Evolutionary conservation across 2,329 filamentous ascomycete genomes (phyloP).

Genomic region (Spiromastix sp.): DNA sequence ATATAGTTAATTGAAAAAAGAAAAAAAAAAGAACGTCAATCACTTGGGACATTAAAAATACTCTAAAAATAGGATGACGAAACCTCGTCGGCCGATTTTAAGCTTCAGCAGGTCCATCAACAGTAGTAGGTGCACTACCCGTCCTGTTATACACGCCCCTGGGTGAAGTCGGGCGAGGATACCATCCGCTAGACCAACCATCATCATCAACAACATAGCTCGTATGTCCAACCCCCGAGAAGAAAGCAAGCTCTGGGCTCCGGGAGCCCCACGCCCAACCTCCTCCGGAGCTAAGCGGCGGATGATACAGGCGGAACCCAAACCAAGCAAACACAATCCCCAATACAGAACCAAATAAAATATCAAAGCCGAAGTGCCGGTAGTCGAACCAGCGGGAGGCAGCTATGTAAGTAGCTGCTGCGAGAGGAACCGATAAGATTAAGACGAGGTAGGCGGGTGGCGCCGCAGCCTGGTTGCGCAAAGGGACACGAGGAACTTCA

Average conservation of each 20-base stretch:
- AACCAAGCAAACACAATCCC: constrained; percentile 62
- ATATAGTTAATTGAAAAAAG: no score
- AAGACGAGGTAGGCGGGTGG: constrained; percentile 71
- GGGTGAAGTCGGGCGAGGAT: background rate
- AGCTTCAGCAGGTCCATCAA: no score
- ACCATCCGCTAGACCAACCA: constrained; percentile 16
- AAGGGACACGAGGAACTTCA: constrained; percentile 32
- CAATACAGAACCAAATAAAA: constrained; percentile 73
- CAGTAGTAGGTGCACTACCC: no score
- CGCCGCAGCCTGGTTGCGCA: constrained; percentile 65
- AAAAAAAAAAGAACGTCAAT: no score
- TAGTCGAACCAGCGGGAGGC: constrained; percentile 80
- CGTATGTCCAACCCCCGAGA: constrained; percentile 23
- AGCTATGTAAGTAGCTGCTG: constrained; percentile 68
- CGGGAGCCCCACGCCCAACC: constrained; percentile 87
- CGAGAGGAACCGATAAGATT: constrained; percentile 60
- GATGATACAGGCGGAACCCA: constrained; percentile 75
- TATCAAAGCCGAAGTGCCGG: constrained; percentile 86
- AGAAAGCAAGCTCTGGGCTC: constrained; percentile 59
- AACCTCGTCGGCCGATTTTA: no score
- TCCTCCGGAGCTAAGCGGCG: constrained; percentile 65
- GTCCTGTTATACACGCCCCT: no score
- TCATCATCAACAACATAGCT: constrained; percentile 21
- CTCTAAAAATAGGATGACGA: no score
- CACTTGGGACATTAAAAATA: no score